These are phyloP conservation scores for Puccinia triticina DNA, from an alignment of 1,284 basidiomycete genomes.

Conservation along the genomic window DNA sequence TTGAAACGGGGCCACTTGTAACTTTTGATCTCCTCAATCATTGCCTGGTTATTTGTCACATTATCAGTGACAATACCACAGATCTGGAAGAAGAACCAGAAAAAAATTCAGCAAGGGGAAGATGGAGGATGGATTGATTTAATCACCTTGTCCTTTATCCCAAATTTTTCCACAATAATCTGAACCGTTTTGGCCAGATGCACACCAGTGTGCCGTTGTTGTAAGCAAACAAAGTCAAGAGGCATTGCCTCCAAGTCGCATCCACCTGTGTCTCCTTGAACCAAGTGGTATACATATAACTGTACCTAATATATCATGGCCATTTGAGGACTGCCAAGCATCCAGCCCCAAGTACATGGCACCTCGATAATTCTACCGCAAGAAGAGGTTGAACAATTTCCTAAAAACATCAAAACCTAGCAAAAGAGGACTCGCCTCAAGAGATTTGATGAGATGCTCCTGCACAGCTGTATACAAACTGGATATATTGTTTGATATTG, in stretches of 20 bases:
- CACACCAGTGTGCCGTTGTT: neutral
- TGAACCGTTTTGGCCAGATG: neutral
- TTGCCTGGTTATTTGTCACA: slow-evolving; percentile 14
- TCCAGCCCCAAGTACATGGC: slow-evolving; percentile 15
- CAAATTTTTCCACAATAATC: slow-evolving; percentile 16
- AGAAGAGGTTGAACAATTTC: no score
- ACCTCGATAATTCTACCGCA: neutral
- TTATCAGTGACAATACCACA: slow-evolving; percentile 14
- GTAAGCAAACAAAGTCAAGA: neutral
- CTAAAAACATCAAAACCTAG: no score
- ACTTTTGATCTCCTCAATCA: neutral
- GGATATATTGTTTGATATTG: neutral
- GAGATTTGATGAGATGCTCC: slow-evolving; percentile 12
- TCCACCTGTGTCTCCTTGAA: neutral
- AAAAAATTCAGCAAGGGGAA: neutral
- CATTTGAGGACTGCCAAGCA: slow-evolving; percentile 11
- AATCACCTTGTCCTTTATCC: slow-evolving; percentile 2
- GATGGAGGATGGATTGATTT: no score
- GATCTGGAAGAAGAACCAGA: neutral
- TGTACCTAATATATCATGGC: neutral
- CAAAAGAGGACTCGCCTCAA: neutral
- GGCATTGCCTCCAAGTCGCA: slow-evolving; percentile 2
- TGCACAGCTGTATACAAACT: neutral
- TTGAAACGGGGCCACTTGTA: neutral
- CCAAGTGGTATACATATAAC: slow-evolving; percentile 1